Percentiles rank a stretch among this genome's conserved stretches.
phyloP scores from a whole-genome alignment of 2,329 filamentous ascomycete species.

The Phoma sp. region DNA sequence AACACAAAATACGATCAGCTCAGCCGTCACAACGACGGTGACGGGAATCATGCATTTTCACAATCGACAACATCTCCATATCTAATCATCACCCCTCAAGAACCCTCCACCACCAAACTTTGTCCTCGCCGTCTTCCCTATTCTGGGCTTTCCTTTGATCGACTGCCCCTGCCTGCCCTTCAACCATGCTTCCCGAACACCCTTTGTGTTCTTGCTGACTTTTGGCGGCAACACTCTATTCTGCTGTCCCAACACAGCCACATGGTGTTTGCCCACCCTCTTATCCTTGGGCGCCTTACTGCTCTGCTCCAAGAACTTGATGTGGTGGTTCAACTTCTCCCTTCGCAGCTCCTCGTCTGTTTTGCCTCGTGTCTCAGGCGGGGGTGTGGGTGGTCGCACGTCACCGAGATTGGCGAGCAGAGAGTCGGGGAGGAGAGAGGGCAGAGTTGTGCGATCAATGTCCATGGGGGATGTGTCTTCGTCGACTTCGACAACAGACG shows the following conservation, averaged over 20 bases:
- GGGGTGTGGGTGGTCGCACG: constrained; percentile 55
- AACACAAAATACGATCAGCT: too few species aligned
- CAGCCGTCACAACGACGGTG: too few species aligned
- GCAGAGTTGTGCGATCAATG: constrained; percentile 40
- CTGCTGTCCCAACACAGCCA: constrained; percentile 57
- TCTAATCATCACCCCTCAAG: constrained; percentile 37
- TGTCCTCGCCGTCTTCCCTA: constrained; percentile 41
- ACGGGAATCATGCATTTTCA: too few species aligned
- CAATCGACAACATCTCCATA: too few species aligned
- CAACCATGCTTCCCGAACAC: constrained; percentile 53
- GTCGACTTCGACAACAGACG: constrained; percentile 1
- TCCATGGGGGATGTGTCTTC: constrained; percentile 1
- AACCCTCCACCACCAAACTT: constrained; percentile 40
- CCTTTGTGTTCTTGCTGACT: constrained; percentile 45
- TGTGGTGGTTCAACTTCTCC: constrained; percentile 57
- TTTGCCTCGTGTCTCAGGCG: constrained; percentile 34
- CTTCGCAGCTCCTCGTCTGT: constrained; percentile 44
- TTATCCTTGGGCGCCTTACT: constrained; percentile 60
- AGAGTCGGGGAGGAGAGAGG: constrained; percentile 60
- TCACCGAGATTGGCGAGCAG: constrained; percentile 58
- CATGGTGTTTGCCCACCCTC: constrained; percentile 56
- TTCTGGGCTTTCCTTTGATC: constrained; percentile 23
- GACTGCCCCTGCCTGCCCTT: constrained; percentile 49
- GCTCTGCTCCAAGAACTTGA: constrained; percentile 57
- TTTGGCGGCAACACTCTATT: constrained; percentile 55